Conservation (phyloP, 805 yeast genomes). For the Saccharomycopsis schoenii region DNA sequence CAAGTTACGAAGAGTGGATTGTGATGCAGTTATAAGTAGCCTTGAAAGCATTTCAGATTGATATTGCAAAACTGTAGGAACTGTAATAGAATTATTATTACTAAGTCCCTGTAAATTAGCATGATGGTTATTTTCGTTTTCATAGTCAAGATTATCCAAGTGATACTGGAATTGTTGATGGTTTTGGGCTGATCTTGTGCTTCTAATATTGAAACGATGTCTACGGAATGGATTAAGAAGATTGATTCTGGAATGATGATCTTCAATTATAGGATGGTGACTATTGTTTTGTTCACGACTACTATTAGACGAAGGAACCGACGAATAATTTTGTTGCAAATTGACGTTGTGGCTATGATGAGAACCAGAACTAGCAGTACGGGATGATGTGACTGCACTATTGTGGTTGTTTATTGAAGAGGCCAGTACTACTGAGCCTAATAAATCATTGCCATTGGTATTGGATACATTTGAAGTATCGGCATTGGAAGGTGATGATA, state of each 20-base stretch:
- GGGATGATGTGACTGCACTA: not conserved
- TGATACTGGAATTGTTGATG: not conserved
- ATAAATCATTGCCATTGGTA: not conserved
- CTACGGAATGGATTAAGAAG: not conserved
- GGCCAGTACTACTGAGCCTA: not conserved
- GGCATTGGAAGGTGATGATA: not conserved
- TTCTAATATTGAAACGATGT: slow-evolving; percentile 1
- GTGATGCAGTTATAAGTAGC: slow-evolving; percentile 35
- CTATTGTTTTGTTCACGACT: not conserved
- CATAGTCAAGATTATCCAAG: not conserved
- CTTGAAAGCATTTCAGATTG: slow-evolving; percentile 36
- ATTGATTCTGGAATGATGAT: not conserved
- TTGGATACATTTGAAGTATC: not conserved
- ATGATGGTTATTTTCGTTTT: not conserved
- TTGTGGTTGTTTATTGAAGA: not conserved
- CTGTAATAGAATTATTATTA: not conserved
- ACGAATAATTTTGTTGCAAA: not conserved
- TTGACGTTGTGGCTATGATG: not conserved
- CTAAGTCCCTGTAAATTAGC: not conserved
- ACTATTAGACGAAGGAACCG: not conserved
- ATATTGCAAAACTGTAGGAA: slow-evolving; percentile 9
- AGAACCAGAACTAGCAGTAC: not conserved
- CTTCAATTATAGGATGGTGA: not conserved
- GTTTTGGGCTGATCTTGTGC: not conserved
- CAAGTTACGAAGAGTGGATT: slow-evolving; percentile 33